Evolutionary conservation across 1,284 basidiomycete genomes (phyloP), one percentile per base, ranked within the genome.

Genomic region (Boletus semigastroideus): DNA sequence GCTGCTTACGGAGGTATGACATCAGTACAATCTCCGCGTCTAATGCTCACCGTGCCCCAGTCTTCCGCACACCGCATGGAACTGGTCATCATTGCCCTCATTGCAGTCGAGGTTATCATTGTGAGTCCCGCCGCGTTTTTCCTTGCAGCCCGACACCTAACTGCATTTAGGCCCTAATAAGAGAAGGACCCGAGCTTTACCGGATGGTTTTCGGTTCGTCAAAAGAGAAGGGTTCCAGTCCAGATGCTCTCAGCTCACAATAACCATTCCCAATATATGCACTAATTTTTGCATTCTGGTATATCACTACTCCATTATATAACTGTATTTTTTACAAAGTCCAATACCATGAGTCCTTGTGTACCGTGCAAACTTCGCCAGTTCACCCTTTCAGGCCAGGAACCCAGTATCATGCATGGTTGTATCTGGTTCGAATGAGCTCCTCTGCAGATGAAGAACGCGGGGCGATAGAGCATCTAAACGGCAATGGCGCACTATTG

Each of bases 51-150:
- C 27, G 8, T 39, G 8, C 45, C 14, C n/a, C 56, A 93, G 89
- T 89, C 90, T 8, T 92, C 90, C 3, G 82, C 78, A 1, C 91
- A 94, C 62, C 80, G 88, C 5, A 94, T 96, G 91, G 93, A 96
- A 70, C 73, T 95, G 1, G 87, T 95, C 58, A 95, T 95, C 62
- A 95, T 95, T 57, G 78, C 81, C 0, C 84, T 95, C 51, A 95
- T 95, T 61, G 89, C 92, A 0, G 92, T 94, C 9, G 93, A 95
- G 68, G 92, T 94, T 22, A 77, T 92, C 57, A 87, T 95, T 51
- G 92, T 93, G 63, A 68, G 87, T 78, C 22, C 44, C 46, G 14
- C 17, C 6, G 17, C 14, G 5, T 43, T 48, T 12, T 49, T 78
- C 82, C 34, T 53, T 74, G 22, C 14, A 14, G 25, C 25, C 34